A percentile compares a stretch with the other conserved stretches of the same genome.
Evolutionary conservation across 1,139 yeast genomes (phyloP).

Genomic region (Arxiozyma bovina): DNA sequence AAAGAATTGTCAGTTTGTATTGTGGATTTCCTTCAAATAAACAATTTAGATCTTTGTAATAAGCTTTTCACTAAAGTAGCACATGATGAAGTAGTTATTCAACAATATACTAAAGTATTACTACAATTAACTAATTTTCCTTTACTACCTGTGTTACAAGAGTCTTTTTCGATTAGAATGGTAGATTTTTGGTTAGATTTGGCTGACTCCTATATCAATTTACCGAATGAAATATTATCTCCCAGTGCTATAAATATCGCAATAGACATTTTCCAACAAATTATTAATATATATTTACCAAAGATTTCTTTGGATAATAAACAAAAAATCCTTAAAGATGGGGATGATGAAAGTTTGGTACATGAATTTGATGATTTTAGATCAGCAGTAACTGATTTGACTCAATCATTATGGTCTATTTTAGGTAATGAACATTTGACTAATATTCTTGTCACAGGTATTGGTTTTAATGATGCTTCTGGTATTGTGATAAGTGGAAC

Average conservation of each 20-base stretch:
- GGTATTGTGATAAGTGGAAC: constrained; percentile 24
- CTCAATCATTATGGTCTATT: constrained; percentile 60
- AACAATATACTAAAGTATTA: constrained; percentile 41
- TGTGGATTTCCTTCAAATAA: constrained; percentile 44
- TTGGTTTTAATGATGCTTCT: constrained; percentile 26
- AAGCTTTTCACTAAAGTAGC: constrained; percentile 36
- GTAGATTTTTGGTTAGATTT: constrained; percentile 75
- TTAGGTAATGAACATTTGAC: constrained; percentile 50
- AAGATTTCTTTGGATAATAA: constrained; percentile 27
- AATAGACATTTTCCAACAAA: constrained; percentile 27
- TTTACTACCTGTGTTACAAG: constrained; percentile 57
- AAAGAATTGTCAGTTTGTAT: constrained; percentile 44
- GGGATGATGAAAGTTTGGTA: constrained; percentile 23
- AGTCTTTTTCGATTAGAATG: constrained; percentile 56
- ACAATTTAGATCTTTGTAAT: constrained; percentile 43
- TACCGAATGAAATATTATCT: constrained; percentile 21
- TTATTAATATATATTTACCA: constrained; percentile 28
- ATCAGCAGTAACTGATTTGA: constrained; percentile 64
- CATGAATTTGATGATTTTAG: constrained; percentile 60
- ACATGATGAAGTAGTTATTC: constrained; percentile 21
- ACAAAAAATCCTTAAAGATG: constrained; percentile 26
- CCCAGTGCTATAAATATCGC: constrained; percentile 24
- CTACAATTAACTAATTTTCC: constrained; percentile 52
- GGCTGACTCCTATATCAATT: constrained; percentile 43
- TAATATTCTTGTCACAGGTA: constrained; percentile 38